Evolutionary conservation across 2,329 filamentous ascomycete species (phyloP), one percentile per base, ranked within the genome.

Genomic region (Aspergillus eucalypticola): DNA sequence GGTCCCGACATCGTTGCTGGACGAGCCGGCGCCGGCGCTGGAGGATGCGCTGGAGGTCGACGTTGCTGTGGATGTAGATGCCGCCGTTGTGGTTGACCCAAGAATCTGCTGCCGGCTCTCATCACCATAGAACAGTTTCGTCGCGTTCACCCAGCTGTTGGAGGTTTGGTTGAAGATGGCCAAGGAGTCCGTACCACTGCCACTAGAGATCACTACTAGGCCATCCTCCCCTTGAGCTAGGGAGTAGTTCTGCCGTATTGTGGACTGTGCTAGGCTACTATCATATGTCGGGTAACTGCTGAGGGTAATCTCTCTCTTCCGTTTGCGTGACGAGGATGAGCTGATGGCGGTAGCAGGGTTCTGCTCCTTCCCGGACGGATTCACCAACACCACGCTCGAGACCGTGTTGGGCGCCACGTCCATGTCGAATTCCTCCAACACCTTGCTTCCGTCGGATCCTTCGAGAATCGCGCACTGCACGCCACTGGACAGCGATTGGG

Each of bases 271-370:
- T 44, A 88, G 76, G 0, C 88, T 89, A 55, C 79, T 82, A 76
- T 97, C 93, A 76, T 97, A 97, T 3, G 81, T 70, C 2, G 93
- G 92, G 86, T 91, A 96, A 68, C 87, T 80, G 21, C 78, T 78
- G 25, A 88, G 72, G 0, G 86, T 87, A 29, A 90, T 75, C 15
- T 82, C 79, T 64, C 84, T 76, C 71, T 81, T 84, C 62, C 32
- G 50, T 19, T 73, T 75, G 53, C 78, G 78, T 5, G 71, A 64
- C 13, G 66, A 60, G 78, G 80, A 52, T 67, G 39, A 27, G 19
- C 19, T 35, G 23, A 55, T n/a, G 23, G 39, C 27, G 25, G 41
- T 46, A 17, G 53, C 53, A n/a, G 53, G 39, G 8, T 32, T 44
- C 19, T 35, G 25, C 23, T 41, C 48, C 17, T 72, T 65, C 15